Base-by-base conservation (phyloP, 805 yeast genomes). In the Candida berthetii region DNA sequence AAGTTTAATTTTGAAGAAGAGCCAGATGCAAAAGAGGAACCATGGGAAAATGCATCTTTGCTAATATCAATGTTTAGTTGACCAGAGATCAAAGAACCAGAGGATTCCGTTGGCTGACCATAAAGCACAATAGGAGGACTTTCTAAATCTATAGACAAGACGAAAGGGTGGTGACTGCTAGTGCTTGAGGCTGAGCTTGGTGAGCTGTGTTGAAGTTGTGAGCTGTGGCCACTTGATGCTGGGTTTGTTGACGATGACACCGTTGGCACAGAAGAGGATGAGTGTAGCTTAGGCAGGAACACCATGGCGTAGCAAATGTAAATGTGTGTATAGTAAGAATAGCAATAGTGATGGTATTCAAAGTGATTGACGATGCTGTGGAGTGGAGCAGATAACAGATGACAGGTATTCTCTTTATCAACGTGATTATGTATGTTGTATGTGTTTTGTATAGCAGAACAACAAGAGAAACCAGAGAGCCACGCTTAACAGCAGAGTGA, bases 81-180 rank as follows among this genome's bases (percentile, higher is more conserved):
- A 0, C 99, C 99, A 28, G 89, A 78, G 28, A 93, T 65, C 19
- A 91, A 71, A 5, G 96, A 84, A 1, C 99, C 99, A 0, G 95
- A 72, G 2, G 93, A 80, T 44, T 86, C 93, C 8, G 64, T 60
- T 3, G 90, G 84, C 1, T 73, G 62, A 0, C 99, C 99, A 55
- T 85, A 91, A 42, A 93, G 65, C 36, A 87, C 77, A 31, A 90
- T 72, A 0, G 99, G 99, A 1, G 98, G 98, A 2, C 95, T 82
- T 57, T 93, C 99, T 18, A 93, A 67, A 31, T 71, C 70, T 28
- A 90, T 71, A 1, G 79, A 57, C 11, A 86, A 61, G 28, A 72
- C 67, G 28, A 74, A 60, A 1, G 75, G 74, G 31, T 60, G 62
- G 5, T 45, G 45, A 6, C 46, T 49, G n/a, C 48, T 43, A 35